These are phyloP conservation scores for Colletotrichum melonis DNA, from an alignment of 2,329 filamentous ascomycete genomes.

Conservation along the genomic window DNA sequence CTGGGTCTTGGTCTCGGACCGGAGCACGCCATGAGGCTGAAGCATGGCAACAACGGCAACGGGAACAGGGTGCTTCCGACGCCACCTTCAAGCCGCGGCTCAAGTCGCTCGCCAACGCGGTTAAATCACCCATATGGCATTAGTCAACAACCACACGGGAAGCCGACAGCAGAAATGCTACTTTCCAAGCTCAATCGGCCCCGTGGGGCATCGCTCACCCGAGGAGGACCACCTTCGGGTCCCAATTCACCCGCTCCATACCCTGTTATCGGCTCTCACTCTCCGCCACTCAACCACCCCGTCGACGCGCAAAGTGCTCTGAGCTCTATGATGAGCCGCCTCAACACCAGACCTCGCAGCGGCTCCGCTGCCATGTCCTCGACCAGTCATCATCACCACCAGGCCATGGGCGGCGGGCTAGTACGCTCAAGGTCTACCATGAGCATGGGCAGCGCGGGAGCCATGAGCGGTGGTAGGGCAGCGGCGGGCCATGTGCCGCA, in stretches of 20 bases:
- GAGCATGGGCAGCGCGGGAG: conserved; percentile 15
- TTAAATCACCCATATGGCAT: conserved; percentile 26
- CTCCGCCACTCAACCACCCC: conserved; percentile 41
- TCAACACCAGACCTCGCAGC: conserved; percentile 45
- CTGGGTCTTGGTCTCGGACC: neutral
- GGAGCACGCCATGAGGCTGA: neutral
- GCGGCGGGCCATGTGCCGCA: conserved; percentile 13
- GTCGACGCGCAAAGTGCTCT: conserved; percentile 41
- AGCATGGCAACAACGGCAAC: conserved; percentile 18
- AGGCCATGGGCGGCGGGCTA: conserved; percentile 18
- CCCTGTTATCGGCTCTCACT: conserved; percentile 38
- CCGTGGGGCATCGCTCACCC: conserved; percentile 4
- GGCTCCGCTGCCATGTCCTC: conserved; percentile 33
- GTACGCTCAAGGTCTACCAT: conserved; percentile 2
- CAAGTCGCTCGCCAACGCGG: conserved; percentile 42
- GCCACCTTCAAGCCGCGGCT: conserved; percentile 47
- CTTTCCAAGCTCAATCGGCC: conserved; percentile 28
- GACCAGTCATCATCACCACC: conserved; percentile 1
- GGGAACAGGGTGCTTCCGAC: conserved; percentile 37
- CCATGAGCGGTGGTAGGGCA: neutral
- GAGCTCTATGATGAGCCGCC: conserved; percentile 46
- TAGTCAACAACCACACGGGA: conserved; percentile 1
- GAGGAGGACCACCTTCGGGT: neutral
- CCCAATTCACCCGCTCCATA: neutral
- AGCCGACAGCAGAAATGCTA: conserved; percentile 33